Evolutionary conservation across 768 basidiomycete genomes (phyloP).

Genomic region (Tylopilus rubrobrunneus): DNA sequence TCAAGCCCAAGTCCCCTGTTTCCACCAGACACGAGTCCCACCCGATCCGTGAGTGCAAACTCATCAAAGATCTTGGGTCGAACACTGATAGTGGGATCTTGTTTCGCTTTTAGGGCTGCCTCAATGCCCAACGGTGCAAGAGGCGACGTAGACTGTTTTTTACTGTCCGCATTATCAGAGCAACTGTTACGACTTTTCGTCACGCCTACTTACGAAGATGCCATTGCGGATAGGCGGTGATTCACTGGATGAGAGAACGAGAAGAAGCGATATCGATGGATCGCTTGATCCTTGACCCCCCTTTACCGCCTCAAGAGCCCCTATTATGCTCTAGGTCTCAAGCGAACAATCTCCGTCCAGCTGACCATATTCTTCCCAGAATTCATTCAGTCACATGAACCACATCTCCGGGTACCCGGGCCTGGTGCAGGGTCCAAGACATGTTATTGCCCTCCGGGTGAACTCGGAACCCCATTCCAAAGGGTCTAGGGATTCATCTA

Average conservation of each 20-base stretch:
- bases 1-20: conserved; percentile 78
- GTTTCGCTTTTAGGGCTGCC: conserved; percentile 47
- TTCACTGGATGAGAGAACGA: not conserved
- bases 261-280: not conserved
- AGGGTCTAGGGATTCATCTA: too few species aligned
- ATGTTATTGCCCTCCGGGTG: too few species aligned
- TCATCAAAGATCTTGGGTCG: conserved; percentile 56
- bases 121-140: conserved; percentile 61
- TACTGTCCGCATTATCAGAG: not conserved
- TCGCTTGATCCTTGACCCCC: not conserved
- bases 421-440: too few species aligned
- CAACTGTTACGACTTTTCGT: not conserved
- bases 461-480: too few species aligned
- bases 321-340: not conserved
- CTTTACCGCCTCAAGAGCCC: not conserved
- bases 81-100: conserved; percentile 31
- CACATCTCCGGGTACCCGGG: too few species aligned
- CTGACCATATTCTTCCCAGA: not conserved
- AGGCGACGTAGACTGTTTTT: conserved; percentile 44
- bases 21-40: conserved; percentile 60
- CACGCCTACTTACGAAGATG: conserved; percentile 7
- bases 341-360: not conserved
- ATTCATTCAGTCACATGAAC: not conserved
- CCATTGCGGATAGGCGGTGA: conserved; percentile 1
- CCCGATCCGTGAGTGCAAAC: conserved; percentile 53